These are phyloP conservation scores for Stemphylium vesicarium DNA, from an alignment of 2,329 filamentous ascomycete genomes.

Conservation along the genomic window DNA sequence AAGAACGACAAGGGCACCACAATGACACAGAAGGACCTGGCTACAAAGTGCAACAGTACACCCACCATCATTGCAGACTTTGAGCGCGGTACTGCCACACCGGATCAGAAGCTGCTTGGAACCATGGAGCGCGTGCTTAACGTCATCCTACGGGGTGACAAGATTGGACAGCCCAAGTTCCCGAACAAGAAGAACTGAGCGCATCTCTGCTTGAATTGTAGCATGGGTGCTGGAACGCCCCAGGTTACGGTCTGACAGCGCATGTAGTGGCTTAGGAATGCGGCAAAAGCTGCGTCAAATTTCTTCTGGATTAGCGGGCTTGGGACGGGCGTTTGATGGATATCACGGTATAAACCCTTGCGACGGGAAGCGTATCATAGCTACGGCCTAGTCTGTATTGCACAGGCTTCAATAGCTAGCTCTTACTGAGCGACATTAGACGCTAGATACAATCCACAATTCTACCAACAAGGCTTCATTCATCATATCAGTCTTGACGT, in stretches of 20 bases:
- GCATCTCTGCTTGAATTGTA: conserved; percentile 39
- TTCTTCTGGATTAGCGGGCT: conserved; percentile 37
- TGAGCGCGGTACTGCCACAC: conserved; percentile 78
- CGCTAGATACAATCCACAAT: conserved; percentile 17
- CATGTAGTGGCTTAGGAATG: neutral
- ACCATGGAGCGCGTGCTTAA: conserved; percentile 85
- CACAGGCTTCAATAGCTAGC: neutral
- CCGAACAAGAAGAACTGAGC: conserved; percentile 62
- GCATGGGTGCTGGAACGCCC: neutral
- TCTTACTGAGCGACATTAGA: conserved; percentile 5
- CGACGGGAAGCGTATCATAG: conserved; percentile 5
- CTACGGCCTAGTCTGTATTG: conserved; percentile 4
- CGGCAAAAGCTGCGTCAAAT: conserved; percentile 10
- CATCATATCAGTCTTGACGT: neutral
- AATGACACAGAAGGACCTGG: conserved; percentile 90
- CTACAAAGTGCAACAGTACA: conserved; percentile 88
- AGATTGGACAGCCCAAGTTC: conserved; percentile 86
- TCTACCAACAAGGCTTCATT: neutral
- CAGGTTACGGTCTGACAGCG: neutral
- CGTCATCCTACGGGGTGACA: conserved; percentile 82
- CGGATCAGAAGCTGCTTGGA: conserved; percentile 81
- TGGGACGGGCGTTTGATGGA: conserved; percentile 32
- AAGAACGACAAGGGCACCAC: conserved; percentile 73
- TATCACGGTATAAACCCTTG: conserved; percentile 21
- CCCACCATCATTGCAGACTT: conserved; percentile 80